A percentile compares a stretch with the other conserved stretches of the same genome.
Evolutionary conservation across 768 basidiomycete genomes (phyloP).

Genomic region (Leccinum pellstonianum): DNA sequence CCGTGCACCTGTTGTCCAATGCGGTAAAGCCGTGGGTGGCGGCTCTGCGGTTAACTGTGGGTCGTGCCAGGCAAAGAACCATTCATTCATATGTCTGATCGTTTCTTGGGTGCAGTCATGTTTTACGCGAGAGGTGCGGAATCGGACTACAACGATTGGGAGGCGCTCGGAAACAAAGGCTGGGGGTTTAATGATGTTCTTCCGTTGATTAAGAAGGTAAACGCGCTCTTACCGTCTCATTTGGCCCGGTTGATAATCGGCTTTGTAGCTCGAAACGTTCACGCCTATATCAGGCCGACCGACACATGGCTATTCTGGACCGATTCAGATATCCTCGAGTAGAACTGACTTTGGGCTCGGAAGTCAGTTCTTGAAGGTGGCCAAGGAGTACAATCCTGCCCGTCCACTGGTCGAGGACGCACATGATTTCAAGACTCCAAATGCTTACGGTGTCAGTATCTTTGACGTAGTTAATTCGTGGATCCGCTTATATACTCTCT

Average conservation of each 20-base stretch:
- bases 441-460: slow-evolving; percentile 22
- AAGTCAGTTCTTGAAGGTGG: slow-evolving; percentile 47
- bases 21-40: slow-evolving; percentile 57
- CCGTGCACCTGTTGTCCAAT: slow-evolving; percentile 43
- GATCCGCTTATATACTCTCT: background rate
- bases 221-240: background rate
- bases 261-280: slow-evolving; percentile 46
- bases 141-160: slow-evolving; percentile 68
- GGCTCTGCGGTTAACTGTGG: slow-evolving; percentile 62
- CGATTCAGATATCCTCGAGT: slow-evolving; percentile 21
- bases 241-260: slow-evolving; percentile 34
- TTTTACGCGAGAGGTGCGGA: slow-evolving; percentile 58
- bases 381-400: slow-evolving; percentile 43
- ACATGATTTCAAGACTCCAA: slow-evolving; percentile 39
- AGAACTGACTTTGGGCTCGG: slow-evolving; percentile 16
- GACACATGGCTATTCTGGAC: slow-evolving; percentile 37
- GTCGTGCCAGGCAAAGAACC: slow-evolving; percentile 4
- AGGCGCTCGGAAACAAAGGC: slow-evolving; percentile 47
- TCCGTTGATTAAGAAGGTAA: slow-evolving; percentile 57
- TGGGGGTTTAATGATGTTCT: slow-evolving; percentile 60
- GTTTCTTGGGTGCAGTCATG: slow-evolving; percentile 29
- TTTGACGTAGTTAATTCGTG: background rate
- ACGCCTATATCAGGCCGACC: slow-evolving; percentile 29
- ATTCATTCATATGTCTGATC: background rate
- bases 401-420: slow-evolving; percentile 44